Base-by-base conservation (phyloP, 495 filamentous ascomycete genomes). In the Cenococcum geophilum region DNA sequence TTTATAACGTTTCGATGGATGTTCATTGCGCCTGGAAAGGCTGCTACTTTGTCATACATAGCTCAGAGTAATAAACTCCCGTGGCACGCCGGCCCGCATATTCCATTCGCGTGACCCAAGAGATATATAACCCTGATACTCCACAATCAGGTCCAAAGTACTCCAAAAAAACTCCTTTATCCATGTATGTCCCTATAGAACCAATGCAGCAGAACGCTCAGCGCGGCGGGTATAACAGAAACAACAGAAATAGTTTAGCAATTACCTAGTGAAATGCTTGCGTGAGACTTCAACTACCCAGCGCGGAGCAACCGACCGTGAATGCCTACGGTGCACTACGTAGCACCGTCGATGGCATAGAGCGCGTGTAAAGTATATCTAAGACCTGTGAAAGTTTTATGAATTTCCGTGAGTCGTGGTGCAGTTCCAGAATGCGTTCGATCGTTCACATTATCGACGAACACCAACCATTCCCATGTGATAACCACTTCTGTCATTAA, bases 391-490 rank as follows among this genome's bases (percentile, higher is more conserved):
- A 45, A 45, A 45, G 40, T 16, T 14, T 45, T 16, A 45, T 45
- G 40, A 45, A 2, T 18, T 45, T 14, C 18, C 14, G 18, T 45
- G 40, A 45, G 40, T 16, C 18, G 40, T 45, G 2, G 40, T 45
- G 40, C 40, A 45, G 40, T 14, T 45, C 11, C 40, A 14, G 18
- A 45, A 45, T 14, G 40, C 40, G 3, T 32, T 32, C 27, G 6
- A 32, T 32, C 27, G 6, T 14, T 45, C 40, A 52, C 4, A 12
- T 56, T 25, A 56, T 20, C 53, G 25, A 12, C 53, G 53, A n/a
- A 37, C 25, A 18, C 53, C 53, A 36, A 56, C 27, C 53, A 56
- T 56, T 11, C 53, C 53, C 53, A 56, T 56, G 11, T 37, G 25
- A 32, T 34, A 43, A 11, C 25, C 34, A 27, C 14, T 22, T 37